phyloP scores from a whole-genome alignment of 148 eudicot genomes.

The Cornus kousa region DNA sequence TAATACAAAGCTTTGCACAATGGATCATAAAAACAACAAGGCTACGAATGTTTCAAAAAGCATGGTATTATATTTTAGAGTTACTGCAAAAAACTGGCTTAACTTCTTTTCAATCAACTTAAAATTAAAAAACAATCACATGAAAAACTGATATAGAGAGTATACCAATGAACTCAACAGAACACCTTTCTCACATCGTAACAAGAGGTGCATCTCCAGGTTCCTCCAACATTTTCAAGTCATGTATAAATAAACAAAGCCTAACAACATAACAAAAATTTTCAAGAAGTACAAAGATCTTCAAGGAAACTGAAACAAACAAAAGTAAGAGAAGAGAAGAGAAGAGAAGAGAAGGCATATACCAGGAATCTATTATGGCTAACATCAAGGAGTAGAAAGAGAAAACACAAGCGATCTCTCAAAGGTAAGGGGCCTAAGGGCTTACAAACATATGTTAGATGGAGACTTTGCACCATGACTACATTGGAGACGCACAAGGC shows the following conservation, averaged over 20 bases:
- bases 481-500: background rate
- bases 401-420: background rate
- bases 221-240: background rate
- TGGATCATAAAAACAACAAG: background rate
- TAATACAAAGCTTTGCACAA: no score
- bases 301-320: background rate
- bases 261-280: background rate
- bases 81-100: background rate
- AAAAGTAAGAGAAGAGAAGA: no score
- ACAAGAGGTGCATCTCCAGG: background rate
- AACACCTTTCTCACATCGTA: background rate
- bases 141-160: no score
- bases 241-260: background rate
- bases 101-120: background rate
- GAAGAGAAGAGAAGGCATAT: background rate
- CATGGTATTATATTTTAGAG: no score
- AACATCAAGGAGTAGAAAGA: background rate
- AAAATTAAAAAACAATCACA: background rate
- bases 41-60: background rate
- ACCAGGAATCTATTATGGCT: background rate
- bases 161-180: no score
- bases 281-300: background rate
- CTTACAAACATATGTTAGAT: no score
- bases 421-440: background rate
- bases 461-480: background rate